phyloP scores from a whole-genome alignment of 768 basidiomycete species.

The Suillus bovinus region DNA sequence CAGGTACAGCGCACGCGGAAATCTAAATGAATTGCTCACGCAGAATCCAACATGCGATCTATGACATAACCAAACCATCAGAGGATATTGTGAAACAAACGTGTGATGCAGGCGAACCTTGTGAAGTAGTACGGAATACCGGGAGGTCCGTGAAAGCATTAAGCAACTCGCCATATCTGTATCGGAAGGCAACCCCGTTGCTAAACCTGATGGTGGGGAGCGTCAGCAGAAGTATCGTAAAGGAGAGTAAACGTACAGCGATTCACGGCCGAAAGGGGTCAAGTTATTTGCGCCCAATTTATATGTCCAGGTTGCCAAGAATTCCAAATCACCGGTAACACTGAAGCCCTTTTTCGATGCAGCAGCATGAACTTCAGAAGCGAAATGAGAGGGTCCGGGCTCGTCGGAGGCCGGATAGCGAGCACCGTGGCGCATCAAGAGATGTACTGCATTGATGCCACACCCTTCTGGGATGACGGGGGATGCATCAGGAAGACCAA shows the following conservation, averaged over 20 bases:
- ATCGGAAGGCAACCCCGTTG: slow-evolving; percentile 43
- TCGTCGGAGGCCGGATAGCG: slow-evolving; percentile 41
- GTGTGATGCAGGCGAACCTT: slow-evolving; percentile 30
- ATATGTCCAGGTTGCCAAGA: slow-evolving; percentile 48
- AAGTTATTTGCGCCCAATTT: slow-evolving; percentile 46
- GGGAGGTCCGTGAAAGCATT: slow-evolving; percentile 43
- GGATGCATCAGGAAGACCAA: slow-evolving; percentile 50
- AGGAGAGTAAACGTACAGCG: slow-evolving; percentile 28
- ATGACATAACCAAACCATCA: neutral
- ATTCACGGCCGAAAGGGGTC: slow-evolving; percentile 48
- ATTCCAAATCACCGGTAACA: slow-evolving; percentile 39
- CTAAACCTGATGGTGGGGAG: slow-evolving; percentile 31
- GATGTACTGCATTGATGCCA: slow-evolving; percentile 45
- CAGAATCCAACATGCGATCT: slow-evolving; percentile 37
- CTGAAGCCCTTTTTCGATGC: slow-evolving; percentile 27
- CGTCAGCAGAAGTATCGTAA: neutral
- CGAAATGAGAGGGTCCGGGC: slow-evolving; percentile 30
- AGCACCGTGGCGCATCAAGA: slow-evolving; percentile 41
- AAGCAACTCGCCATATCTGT: slow-evolving; percentile 48
- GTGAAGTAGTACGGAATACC: slow-evolving; percentile 49
- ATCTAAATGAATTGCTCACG: slow-evolving; percentile 16
- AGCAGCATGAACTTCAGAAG: slow-evolving; percentile 25
- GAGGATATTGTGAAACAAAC: neutral
- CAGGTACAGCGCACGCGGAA: slow-evolving; percentile 22
- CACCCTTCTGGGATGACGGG: slow-evolving; percentile 49